These are phyloP conservation scores for Talaromyces wortmannii DNA, from an alignment of 495 filamentous ascomycete genomes.

Conservation along the genomic window DNA sequence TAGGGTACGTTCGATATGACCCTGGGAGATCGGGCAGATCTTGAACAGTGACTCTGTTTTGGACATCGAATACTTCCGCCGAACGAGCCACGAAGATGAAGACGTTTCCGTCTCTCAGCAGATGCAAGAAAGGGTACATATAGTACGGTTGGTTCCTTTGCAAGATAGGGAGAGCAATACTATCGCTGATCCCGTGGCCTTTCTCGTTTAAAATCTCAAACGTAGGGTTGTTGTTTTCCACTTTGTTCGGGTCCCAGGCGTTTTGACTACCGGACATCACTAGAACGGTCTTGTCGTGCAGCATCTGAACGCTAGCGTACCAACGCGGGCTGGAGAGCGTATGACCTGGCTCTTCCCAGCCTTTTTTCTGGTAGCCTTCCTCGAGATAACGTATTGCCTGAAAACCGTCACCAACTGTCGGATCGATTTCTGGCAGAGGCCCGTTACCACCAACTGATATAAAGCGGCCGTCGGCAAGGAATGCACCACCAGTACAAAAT, in stretches of 20 bases:
- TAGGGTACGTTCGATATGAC: conserved; percentile 55
- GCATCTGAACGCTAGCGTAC: conserved; percentile 54
- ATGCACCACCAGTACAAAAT: conserved; percentile 56
- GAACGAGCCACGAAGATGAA: conserved; percentile 52
- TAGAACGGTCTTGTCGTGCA: conserved; percentile 49
- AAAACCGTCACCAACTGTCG: conserved; percentile 54
- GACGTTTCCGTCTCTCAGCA: conserved; percentile 46
- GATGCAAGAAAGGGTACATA: conserved; percentile 60
- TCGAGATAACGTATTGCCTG: conserved; percentile 46
- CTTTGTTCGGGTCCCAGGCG: conserved; percentile 48
- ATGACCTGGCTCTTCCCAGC: conserved; percentile 51
- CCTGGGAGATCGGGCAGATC: conserved; percentile 50
- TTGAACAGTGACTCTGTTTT: conserved; percentile 27
- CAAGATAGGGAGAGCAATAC: conserved; percentile 42
- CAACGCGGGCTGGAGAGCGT: conserved; percentile 47
- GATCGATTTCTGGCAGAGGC: conserved; percentile 45
- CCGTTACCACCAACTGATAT: conserved; percentile 53
- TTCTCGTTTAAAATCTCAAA: conserved; percentile 46
- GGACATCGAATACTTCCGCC: conserved; percentile 48
- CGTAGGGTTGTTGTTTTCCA: conserved; percentile 57
- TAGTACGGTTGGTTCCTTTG: conserved; percentile 55
- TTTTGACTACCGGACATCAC: conserved; percentile 58
- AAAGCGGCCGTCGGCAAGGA: conserved; percentile 49
- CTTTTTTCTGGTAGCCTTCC: conserved; percentile 39
- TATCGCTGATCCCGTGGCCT: conserved; percentile 35